phyloP scores from a whole-genome alignment of 768 basidiomycete species.

The Lepiota brunneoincarnata region DNA sequence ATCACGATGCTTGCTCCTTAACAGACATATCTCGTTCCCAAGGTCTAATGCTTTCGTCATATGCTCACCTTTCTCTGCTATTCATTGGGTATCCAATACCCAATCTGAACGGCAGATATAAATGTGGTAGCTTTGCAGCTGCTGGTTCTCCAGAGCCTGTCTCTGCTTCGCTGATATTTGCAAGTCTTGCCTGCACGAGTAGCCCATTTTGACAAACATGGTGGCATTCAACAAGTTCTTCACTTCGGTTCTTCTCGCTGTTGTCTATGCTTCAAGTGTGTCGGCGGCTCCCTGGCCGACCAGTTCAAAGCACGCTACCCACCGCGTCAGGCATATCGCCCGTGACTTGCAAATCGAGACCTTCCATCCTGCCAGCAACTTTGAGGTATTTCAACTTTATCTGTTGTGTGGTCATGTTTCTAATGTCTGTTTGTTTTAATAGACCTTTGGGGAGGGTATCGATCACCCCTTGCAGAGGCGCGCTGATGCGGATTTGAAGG shows the following conservation, averaged over 20 bases:
- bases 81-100: background rate
- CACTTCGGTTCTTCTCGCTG: conserved; percentile 13
- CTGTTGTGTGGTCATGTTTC: background rate
- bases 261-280: conserved; percentile 6
- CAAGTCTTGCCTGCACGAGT: background rate
- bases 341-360: conserved; percentile 17
- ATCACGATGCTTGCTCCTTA: conserved; percentile 1
- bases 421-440: background rate
- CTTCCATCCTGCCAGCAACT: conserved; percentile 24
- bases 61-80: background rate
- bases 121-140: background rate
- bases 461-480: conserved; percentile 21
- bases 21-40: conserved; percentile 2
- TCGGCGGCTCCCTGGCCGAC: conserved; percentile 16
- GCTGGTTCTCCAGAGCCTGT: background rate
- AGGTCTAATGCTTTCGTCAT: background rate
- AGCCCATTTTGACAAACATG: background rate
- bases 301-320: conserved; percentile 17
- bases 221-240: conserved; percentile 12
- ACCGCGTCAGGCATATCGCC: conserved; percentile 15
- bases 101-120: background rate
- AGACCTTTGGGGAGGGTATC: conserved; percentile 28
- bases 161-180: background rate
- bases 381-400: conserved; percentile 14
- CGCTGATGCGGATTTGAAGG: conserved; percentile 21